Base-by-base conservation (phyloP, 306 rosid genomes). In the Betula pendula region DNA sequence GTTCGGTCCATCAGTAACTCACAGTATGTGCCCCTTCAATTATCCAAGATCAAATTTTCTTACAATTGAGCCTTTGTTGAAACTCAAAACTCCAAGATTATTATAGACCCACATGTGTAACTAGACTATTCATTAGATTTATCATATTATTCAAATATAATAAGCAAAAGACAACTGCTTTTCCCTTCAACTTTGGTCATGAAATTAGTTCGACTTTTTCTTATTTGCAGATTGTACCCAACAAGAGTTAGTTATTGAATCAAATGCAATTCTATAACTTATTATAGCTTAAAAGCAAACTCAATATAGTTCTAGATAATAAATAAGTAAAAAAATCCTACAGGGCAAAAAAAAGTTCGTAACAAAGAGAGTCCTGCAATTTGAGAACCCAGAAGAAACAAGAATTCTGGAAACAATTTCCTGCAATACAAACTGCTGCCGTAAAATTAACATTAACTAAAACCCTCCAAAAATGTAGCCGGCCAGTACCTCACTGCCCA, bases 21-120 rank as follows among this genome's bases (percentile, higher is more conserved):
- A 48, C 99, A 95, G n/a, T n/a, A n/a, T n/a, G 44, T 89, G 81
- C 84, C 92, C 97, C 99, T 95, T 79, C 85, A 86, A 83, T 66
- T 5, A 70, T 73, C 84, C 76, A 69, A 59, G 62, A 51, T 48
- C 79, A 55, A 84, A 68, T 72, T 72, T 69, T 53, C 74, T 74
- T 62, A 65, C 69, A 48, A 19, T 59, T 79, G 70, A 79, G 73
- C 70, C 68, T 55, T 53, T 63, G 25, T 43, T 43, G 43, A 71
- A 55, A 27, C 76, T n/a, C 70, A 75, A 52, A 48, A 0, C 50
- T 55, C 38, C 63, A 31, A 80, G 42, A 48, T 6, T 38, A 71
- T 33, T 40, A 33, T 59, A 68, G 25, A 51, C 70, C 42, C 33
- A 44, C 1, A 22, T 3, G 6, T 16, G 12, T 33, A 43, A 19